A percentile compares a stretch with the other conserved stretches of the same genome.
These are phyloP conservation scores for Solanum peruvianum DNA, from an alignment of 257 asterid genomes.

Conservation along the genomic window DNA sequence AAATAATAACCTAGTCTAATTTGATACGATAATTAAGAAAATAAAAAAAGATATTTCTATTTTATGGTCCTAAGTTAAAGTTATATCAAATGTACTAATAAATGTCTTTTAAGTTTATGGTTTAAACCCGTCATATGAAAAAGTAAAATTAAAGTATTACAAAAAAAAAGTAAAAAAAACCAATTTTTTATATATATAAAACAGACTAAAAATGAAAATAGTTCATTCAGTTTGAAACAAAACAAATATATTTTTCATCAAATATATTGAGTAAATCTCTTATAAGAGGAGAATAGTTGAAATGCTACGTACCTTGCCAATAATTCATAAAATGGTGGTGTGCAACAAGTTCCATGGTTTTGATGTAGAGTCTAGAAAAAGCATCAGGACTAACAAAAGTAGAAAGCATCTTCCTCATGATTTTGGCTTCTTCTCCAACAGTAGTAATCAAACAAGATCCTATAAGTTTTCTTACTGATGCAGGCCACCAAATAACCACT, in stretches of 20 bases:
- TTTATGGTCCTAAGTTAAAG: neutral
- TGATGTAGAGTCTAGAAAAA: conserved; percentile 36
- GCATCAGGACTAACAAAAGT: conserved; percentile 55
- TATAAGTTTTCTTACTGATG: conserved; percentile 32
- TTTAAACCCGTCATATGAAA: neutral
- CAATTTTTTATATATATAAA: neutral
- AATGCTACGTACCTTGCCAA: conserved; percentile 40
- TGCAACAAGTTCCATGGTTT: conserved; percentile 36
- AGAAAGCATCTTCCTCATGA: conserved; percentile 45
- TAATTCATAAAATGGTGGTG: conserved; percentile 40
- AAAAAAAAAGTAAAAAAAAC: no score
- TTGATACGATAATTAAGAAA: neutral
- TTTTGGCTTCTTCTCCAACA: conserved; percentile 47
- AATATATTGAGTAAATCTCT: neutral
- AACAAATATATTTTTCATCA: no score
- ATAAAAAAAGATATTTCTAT: no score
- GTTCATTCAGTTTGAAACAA: no score
- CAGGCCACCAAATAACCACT: conserved; percentile 41
- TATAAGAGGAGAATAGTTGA: neutral
- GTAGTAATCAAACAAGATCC: conserved; percentile 36
- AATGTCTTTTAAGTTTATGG: no score
- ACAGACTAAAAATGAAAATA: neutral
- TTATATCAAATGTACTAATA: no score
- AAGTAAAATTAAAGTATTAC: no score
- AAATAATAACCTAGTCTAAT: neutral